Conservation (phyloP, 768 basidiomycete species). For the Cytidiella melzeri region DNA sequence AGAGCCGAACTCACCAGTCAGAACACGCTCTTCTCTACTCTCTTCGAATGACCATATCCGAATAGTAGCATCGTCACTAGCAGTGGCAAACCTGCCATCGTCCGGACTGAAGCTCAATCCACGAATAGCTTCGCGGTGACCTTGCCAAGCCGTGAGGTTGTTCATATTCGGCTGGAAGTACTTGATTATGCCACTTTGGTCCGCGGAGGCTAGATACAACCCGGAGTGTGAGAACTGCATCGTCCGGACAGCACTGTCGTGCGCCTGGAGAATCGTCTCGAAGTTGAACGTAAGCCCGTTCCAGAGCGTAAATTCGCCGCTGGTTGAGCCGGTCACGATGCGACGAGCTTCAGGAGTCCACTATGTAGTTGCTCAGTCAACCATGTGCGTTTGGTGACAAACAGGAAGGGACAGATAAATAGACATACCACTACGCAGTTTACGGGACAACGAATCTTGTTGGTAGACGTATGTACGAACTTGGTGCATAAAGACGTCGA, state of each 20-base stretch:
- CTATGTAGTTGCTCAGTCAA: conserved; percentile 32
- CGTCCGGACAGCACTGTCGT: conserved; percentile 90
- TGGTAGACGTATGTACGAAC: conserved; percentile 96
- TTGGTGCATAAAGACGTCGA: conserved; percentile 95
- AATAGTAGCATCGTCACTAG: conserved; percentile 92
- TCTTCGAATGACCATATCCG: conserved; percentile 95
- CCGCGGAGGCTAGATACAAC: conserved; percentile 87
- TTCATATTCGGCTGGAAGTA: conserved; percentile 99
- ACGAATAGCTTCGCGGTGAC: conserved; percentile 93
- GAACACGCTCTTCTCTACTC: conserved; percentile 78
- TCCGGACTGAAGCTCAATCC: conserved; percentile 90
- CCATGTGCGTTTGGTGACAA: background rate
- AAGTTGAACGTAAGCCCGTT: conserved; percentile 99
- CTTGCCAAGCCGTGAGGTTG: conserved; percentile 91
- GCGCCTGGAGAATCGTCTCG: conserved; percentile 98
- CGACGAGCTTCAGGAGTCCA: conserved; percentile 98
- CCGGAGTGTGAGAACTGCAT: conserved; percentile 90
- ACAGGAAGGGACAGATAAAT: conserved; percentile 1
- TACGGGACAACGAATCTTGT: conserved; percentile 96
- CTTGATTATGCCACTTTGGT: conserved; percentile 93
- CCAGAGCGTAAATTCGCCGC: conserved; percentile 98
- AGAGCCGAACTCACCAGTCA: conserved; percentile 53
- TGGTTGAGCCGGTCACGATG: conserved; percentile 90
- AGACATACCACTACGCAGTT: conserved; percentile 84
- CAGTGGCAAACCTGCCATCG: conserved; percentile 88